phyloP scores from a whole-genome alignment of 1,284 basidiomycete genomes.

The Megacollybia platyphylla region DNA sequence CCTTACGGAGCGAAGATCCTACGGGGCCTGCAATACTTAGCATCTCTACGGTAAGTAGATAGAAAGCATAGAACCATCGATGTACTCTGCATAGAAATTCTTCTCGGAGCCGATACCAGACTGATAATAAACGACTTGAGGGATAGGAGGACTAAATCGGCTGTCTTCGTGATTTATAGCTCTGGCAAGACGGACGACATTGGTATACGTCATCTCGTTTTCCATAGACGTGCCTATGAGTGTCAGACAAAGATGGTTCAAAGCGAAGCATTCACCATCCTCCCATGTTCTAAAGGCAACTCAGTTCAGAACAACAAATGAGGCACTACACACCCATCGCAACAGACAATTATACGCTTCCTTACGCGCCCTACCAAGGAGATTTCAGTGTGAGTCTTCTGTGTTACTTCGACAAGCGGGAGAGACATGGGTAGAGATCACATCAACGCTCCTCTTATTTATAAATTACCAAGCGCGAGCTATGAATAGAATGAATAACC shows the following conservation, averaged over 20 bases:
- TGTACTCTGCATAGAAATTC: conserved; percentile 41
- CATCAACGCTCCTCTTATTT: no score
- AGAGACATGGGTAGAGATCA: not conserved
- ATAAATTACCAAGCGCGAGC: no score
- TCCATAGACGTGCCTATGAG: conserved; percentile 23
- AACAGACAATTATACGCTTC: conserved; percentile 57
- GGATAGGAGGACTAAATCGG: conserved; percentile 30
- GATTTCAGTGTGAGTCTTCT: not conserved
- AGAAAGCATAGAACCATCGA: conserved; percentile 17
- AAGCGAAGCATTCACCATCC: conserved; percentile 17
- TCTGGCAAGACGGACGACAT: conserved; percentile 42
- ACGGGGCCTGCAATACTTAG: conserved; percentile 30
- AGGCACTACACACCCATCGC: conserved; percentile 40
- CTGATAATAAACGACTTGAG: conserved; percentile 62
- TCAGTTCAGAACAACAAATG: not conserved
- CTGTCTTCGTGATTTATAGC: conserved; percentile 44
- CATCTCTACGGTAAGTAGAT: not conserved
- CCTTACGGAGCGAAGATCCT: conserved; percentile 42
- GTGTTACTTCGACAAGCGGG: not conserved
- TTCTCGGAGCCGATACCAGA: conserved; percentile 52
- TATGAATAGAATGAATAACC: not conserved
- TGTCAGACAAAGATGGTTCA: not conserved
- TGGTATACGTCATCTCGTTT: conserved; percentile 46
- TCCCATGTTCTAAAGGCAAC: conserved; percentile 20
- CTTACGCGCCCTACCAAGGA: conserved; percentile 13